These are phyloP conservation scores for Coffea eugenioides DNA, from an alignment of 257 asterid genomes.

Conservation along the genomic window DNA sequence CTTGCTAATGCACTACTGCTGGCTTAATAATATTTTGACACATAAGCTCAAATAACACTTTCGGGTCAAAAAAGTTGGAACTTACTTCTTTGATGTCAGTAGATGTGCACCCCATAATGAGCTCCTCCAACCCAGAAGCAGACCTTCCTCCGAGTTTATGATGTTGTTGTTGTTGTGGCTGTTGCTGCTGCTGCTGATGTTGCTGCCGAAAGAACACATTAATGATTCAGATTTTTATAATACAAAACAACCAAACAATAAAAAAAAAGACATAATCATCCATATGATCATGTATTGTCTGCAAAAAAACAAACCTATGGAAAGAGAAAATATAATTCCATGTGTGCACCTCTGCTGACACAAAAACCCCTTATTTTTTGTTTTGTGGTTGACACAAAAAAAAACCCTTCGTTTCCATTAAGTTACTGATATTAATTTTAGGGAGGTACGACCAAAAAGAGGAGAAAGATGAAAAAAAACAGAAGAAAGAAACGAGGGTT, in stretches of 20 bases:
- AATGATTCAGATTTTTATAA: conserved; percentile 22
- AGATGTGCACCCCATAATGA: conserved; percentile 97
- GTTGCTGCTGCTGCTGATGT: conserved; percentile 37
- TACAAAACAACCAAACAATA: not conserved
- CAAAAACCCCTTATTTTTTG: not conserved
- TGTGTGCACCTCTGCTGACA: conserved; percentile 30
- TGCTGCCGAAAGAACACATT: conserved; percentile 16
- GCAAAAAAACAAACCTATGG: conserved; percentile 24
- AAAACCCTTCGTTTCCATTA: not conserved
- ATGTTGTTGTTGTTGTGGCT: conserved; percentile 55
- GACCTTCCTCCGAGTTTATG: conserved; percentile 76
- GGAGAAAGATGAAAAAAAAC: not conserved
- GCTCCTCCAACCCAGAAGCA: conserved; percentile 94
- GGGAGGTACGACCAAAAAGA: not conserved
- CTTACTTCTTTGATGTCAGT: conserved; percentile 73
- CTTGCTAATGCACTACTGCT: not conserved
- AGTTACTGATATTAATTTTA: not conserved
- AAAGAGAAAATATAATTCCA: conserved; percentile 37
- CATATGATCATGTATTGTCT: conserved; percentile 74
- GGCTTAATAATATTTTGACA: not conserved
- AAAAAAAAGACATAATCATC: conserved; percentile 49
- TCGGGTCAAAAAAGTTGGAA: conserved; percentile 29
- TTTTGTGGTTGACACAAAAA: too few species aligned
- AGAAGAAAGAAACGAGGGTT: not conserved
- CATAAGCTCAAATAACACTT: conserved; percentile 3